Evolutionary conservation across 306 rosid genomes (phyloP).

Genomic region (Fragaria nilgerrensis): DNA sequence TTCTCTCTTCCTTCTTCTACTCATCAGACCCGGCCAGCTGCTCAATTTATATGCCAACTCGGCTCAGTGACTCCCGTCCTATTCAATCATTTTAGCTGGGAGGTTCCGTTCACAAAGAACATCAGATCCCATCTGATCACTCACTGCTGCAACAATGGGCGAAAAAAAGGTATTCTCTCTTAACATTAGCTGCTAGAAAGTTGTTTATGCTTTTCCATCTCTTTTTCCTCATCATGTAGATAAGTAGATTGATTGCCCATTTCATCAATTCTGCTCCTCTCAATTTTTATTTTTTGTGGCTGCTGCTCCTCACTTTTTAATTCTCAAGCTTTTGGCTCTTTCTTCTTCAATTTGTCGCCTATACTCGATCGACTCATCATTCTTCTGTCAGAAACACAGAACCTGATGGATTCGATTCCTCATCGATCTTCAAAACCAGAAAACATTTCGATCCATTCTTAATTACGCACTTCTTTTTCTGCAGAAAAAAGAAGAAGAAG

Average conservation of each 20-base stretch:
- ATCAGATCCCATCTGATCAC: neutral
- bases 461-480: neutral
- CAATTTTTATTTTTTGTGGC: neutral
- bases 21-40: neutral
- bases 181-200: neutral
- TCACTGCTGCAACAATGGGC: neutral
- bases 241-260: neutral
- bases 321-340: neutral
- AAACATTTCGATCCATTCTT: neutral
- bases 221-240: neutral
- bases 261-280: neutral
- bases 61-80: neutral
- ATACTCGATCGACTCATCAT: neutral
- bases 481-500: neutral
- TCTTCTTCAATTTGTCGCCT: neutral
- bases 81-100: neutral
- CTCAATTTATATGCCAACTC: neutral
- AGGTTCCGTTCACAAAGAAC: neutral
- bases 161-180: constrained; percentile 15
- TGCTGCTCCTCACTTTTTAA: neutral
- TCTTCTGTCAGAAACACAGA: constrained; percentile 5
- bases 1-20: too few relatives aligned
- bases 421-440: neutral
- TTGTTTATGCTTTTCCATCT: neutral
- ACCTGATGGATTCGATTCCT: neutral